Evolutionary conservation across 2,329 filamentous ascomycete species (phyloP).

Genomic region (Claviceps capensis): DNA sequence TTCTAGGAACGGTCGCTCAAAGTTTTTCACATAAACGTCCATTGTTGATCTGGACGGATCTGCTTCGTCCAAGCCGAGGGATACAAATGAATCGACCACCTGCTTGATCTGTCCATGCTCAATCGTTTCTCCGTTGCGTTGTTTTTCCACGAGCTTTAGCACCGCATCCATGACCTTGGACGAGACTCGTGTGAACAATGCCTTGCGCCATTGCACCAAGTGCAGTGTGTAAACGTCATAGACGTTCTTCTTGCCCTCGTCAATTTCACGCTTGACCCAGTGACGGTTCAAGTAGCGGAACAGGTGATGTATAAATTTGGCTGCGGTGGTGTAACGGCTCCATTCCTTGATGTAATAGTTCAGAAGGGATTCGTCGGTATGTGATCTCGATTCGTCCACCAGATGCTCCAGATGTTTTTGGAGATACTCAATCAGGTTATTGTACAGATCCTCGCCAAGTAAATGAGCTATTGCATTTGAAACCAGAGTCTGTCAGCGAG

Average conservation of each 20-base stretch:
- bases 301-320: constrained; percentile 93
- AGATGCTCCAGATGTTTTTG: constrained; percentile 61
- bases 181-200: constrained; percentile 75
- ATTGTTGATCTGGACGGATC: constrained; percentile 89
- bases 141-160: constrained; percentile 88
- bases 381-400: constrained; percentile 57
- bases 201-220: constrained; percentile 85
- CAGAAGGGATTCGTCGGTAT: constrained; percentile 81
- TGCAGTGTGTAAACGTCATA: constrained; percentile 98
- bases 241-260: constrained; percentile 95
- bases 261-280: constrained; percentile 98
- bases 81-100: constrained; percentile 93
- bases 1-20: constrained; percentile 80
- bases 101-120: constrained; percentile 95
- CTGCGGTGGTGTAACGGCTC: constrained; percentile 87
- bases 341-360: constrained; percentile 94
- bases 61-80: constrained; percentile 81
- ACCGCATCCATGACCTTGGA: constrained; percentile 90
- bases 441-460: constrained; percentile 90
- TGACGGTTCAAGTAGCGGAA: constrained; percentile 95
- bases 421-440: constrained; percentile 78
- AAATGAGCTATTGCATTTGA: constrained; percentile 54
- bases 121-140: constrained; percentile 93
- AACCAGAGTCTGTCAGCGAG: not conserved
- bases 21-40: constrained; percentile 85